Conservation (phyloP, 106 monocot genomes). For the Acorus gramineus region DNA sequence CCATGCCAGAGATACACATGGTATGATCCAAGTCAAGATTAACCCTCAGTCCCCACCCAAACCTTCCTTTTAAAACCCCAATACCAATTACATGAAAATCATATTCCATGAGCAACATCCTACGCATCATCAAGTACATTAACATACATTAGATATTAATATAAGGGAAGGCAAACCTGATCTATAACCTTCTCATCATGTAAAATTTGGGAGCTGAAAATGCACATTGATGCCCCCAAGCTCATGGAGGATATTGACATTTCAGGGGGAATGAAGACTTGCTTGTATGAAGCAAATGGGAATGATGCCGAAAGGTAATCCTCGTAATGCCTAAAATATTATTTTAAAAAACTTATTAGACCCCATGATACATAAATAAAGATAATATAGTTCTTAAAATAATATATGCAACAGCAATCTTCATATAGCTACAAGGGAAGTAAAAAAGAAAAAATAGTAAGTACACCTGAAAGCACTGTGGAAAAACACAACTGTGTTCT, state of each 20-base stretch:
- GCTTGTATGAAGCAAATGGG: constrained; percentile 95
- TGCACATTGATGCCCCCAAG: constrained; percentile 76
- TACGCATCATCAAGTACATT: not conserved
- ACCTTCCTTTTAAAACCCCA: too few species aligned
- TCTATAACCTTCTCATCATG: constrained; percentile 87
- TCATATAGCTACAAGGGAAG: too few species aligned
- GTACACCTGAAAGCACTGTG: constrained; percentile 70
- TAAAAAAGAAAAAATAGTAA: not conserved
- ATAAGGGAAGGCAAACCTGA: constrained; percentile 44
- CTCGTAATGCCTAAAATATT: constrained; percentile 64
- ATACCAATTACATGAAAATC: too few species aligned
- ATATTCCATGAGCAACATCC: not conserved
- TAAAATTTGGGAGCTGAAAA: constrained; percentile 80
- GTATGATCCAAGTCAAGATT: too few species aligned
- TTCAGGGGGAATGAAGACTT: constrained; percentile 83
- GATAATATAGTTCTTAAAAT: too few species aligned
- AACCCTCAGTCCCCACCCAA: too few species aligned
- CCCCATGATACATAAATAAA: too few species aligned
- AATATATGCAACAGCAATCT: too few species aligned
- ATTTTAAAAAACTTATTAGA: too few species aligned
- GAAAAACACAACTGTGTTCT: constrained; percentile 82
- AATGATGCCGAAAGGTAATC: constrained; percentile 78
- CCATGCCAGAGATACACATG: too few species aligned
- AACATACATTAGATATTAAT: not conserved
- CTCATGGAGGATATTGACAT: constrained; percentile 41